A percentile compares a stretch with the other conserved stretches of the same genome.
Evolutionary conservation across 1,284 basidiomycete genomes (phyloP).

Genomic region (Microbotryum silenes-acaulis): DNA sequence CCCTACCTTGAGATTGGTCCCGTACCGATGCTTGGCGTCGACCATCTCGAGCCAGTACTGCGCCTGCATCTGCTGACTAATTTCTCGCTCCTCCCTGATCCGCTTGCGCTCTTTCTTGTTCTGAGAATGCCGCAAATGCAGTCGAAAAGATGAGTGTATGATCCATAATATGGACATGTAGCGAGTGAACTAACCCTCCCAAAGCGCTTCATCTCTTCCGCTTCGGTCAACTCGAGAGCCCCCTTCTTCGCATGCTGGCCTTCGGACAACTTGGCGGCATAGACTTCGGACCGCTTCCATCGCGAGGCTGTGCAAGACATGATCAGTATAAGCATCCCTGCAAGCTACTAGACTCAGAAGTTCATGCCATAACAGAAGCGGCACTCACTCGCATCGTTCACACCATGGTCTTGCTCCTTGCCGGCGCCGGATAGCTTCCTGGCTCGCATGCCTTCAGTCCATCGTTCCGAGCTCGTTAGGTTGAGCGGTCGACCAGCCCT

Average conservation of each 20-base stretch:
- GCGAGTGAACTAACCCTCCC: neutral
- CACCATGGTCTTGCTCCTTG: conserved; percentile 23
- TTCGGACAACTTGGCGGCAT: conserved; percentile 29
- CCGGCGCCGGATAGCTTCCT: conserved; percentile 11
- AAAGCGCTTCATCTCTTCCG: conserved; percentile 20
- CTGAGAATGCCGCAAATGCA: neutral
- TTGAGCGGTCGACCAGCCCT: conserved; percentile 17
- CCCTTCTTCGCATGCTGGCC: conserved; percentile 9
- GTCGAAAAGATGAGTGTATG: neutral
- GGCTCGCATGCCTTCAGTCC: conserved; percentile 31
- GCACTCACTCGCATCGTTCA: conserved; percentile 31
- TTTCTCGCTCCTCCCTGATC: conserved; percentile 17
- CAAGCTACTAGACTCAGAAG: neutral
- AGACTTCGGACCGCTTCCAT: conserved; percentile 33
- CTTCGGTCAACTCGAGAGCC: conserved; percentile 11
- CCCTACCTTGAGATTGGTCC: conserved; percentile 49
- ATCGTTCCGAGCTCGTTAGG: conserved; percentile 28
- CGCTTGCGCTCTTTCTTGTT: conserved; percentile 15
- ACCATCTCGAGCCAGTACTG: conserved; percentile 58
- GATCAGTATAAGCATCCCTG: conserved; percentile 1
- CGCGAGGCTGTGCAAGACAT: conserved; percentile 19
- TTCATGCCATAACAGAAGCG: neutral
- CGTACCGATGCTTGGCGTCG: conserved; percentile 65
- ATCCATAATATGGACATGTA: neutral
- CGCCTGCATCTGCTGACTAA: conserved; percentile 29